A percentile compares a stretch with the other conserved stretches of the same genome.
These are phyloP conservation scores for Paramecium sonneborni DNA, from an alignment of 73 alveolate genomes.

Conservation along the genomic window DNA sequence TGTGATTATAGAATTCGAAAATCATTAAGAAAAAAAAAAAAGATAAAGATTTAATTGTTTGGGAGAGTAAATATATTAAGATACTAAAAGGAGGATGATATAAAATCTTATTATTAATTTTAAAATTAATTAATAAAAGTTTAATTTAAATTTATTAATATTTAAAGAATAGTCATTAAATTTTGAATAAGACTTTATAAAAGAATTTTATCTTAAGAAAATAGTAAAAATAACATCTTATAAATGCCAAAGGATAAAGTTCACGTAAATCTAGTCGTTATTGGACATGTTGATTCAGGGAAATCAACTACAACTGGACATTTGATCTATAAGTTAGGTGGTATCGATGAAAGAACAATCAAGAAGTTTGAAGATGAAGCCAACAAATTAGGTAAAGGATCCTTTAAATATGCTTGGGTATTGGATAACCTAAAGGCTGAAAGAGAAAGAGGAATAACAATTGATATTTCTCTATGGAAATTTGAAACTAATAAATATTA, in stretches of 20 bases:
- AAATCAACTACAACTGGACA: conserved; percentile 97
- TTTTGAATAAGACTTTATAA: neutral
- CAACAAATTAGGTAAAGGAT: conserved; percentile 89
- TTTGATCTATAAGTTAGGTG: conserved; percentile 93
- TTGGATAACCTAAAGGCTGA: conserved; percentile 94
- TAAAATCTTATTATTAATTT: too few species aligned
- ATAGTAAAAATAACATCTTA: neutral
- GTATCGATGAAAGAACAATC: conserved; percentile 93
- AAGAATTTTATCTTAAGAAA: neutral
- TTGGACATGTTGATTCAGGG: conserved; percentile 97
- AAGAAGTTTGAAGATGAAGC: conserved; percentile 98
- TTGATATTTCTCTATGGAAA: conserved; percentile 87
- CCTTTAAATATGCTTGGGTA: conserved; percentile 96
- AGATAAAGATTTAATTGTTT: too few species aligned
- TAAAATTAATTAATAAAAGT: neutral
- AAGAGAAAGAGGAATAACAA: conserved; percentile 96
- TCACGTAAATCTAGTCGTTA: conserved; percentile 93
- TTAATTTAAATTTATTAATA: neutral
- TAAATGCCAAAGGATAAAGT: conserved; percentile 81
- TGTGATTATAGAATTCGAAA: too few species aligned
- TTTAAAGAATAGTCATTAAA: neutral
- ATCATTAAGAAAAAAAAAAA: too few species aligned
- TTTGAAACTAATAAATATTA: conserved; percentile 89
- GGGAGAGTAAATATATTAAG: too few species aligned
- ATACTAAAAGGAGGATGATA: neutral